Evolutionary conservation across 1,284 basidiomycete genomes (phyloP), one percentile per base, ranked within the genome.

Genomic region (Ganoderma lingzhi): DNA sequence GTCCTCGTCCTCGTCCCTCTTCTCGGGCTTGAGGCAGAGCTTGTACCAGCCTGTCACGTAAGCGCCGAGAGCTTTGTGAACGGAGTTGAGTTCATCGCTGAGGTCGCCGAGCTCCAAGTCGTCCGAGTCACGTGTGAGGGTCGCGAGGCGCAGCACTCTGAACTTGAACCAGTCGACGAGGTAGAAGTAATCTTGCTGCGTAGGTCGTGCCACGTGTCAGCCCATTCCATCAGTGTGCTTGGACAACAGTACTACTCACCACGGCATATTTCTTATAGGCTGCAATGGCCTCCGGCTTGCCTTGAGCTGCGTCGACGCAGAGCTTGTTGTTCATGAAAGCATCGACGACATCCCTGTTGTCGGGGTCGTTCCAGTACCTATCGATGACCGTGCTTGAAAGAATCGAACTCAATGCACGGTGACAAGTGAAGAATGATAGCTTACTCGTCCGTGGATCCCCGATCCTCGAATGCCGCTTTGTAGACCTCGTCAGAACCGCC

Each of bases 81-180:
- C 45, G 45, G 45, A 48, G 19, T 48, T 10, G 45, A 48, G 45
- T n/a, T 48, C 45, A 1, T 23, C 6, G 19, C 19, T 48, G n/a
- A 48, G 45, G 0, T 9, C 19, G 19, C 9, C 45, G 45, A 48
- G 45, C 0, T 48, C 6, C 1, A 48, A n/a, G n/a, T 48, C 45
- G 45, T 48, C 45, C 23, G 23, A 23, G 23, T 23, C 23, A 23
- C 23, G 45, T 48, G 45, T 1, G 45, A 48, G 45, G 19, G 45
- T 48, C 45, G 45, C 45, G n/a, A 48, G 45, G n/a, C 45, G 45
- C 45, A 48, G 45, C 45, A 48, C 45, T 6, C 45, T n/a, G 45
- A 48, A 48, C 45, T 48, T 48, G 45, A 48, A 48, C 45, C 45
- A 48, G 45, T 48, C 45, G 45, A 48, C 19, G 45, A 48, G 45